phyloP scores from a whole-genome alignment of 441 rosid genomes.

The Arabidopsis lyrata region DNA sequence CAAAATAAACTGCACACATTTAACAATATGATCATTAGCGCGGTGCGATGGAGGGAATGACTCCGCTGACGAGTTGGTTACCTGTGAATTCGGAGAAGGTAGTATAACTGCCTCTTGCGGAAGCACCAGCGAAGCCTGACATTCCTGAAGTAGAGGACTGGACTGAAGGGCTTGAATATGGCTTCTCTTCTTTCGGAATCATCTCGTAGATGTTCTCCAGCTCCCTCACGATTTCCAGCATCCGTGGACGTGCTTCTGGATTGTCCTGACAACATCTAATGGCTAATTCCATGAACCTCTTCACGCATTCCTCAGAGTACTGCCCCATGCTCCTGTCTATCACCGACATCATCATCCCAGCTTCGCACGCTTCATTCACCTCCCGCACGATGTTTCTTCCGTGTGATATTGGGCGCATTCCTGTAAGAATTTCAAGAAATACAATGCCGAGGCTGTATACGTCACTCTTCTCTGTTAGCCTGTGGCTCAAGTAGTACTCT shows the following conservation, averaged over 20 bases:
- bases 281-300: conserved; percentile 62
- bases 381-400: conserved; percentile 90
- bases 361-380: conserved; percentile 64
- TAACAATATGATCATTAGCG: conserved; percentile 34
- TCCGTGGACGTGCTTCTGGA: conserved; percentile 67
- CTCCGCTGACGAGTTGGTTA: conserved; percentile 72
- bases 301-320: conserved; percentile 67
- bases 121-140: conserved; percentile 27
- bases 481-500: conserved; percentile 80
- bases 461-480: conserved; percentile 89
- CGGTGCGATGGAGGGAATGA: conserved; percentile 58
- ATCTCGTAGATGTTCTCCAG: conserved; percentile 60
- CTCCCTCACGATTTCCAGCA: conserved; percentile 72
- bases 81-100: conserved; percentile 47
- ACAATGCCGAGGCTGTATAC: conserved; percentile 91
- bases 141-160: conserved; percentile 41
- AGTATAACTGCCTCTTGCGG: conserved; percentile 26
- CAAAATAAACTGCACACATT: background rate
- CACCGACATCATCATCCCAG: conserved; percentile 62
- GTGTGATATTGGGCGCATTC: conserved; percentile 78
- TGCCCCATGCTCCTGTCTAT: conserved; percentile 82
- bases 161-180: conserved; percentile 50
- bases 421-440: conserved; percentile 78
- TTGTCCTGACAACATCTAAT: conserved; percentile 64
- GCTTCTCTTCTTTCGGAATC: conserved; percentile 54